Conservation (phyloP, 2,329 filamentous ascomycete species). For the Plectosphaerella cucumerina region DNA sequence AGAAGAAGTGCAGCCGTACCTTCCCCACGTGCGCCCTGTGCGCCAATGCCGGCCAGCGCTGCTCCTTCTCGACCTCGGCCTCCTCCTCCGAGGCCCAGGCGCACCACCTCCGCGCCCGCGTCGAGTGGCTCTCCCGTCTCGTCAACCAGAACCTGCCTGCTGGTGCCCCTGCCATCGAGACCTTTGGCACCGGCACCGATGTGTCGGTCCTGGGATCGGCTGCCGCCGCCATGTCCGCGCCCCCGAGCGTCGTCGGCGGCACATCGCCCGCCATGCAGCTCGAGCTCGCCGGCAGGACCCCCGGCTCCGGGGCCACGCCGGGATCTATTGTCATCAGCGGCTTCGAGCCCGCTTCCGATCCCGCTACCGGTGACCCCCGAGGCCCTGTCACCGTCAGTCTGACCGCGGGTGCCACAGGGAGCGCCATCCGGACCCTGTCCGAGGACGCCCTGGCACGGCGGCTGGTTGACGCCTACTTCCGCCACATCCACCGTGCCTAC, state of each 20-base stretch:
- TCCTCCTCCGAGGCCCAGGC: constrained; percentile 26
- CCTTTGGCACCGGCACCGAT: constrained; percentile 31
- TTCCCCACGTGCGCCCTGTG: constrained; percentile 35
- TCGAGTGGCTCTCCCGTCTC: constrained; percentile 33
- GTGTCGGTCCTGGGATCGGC: constrained; percentile 9
- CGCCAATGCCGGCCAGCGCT: constrained; percentile 31
- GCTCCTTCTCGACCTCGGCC: constrained; percentile 27
- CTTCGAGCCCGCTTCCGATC: constrained; percentile 1
- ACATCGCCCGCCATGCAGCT: not conserved
- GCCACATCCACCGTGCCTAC: constrained; percentile 39
- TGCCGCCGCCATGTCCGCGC: not conserved
- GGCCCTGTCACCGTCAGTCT: constrained; percentile 2
- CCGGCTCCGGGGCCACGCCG: constrained; percentile 6
- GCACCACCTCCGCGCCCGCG: constrained; percentile 31
- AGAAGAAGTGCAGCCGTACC: constrained; percentile 40
- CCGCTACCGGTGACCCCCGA: constrained; percentile 5
- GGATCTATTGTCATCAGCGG: constrained; percentile 4
- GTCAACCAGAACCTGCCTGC: constrained; percentile 27
- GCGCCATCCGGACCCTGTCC: constrained; percentile 9
- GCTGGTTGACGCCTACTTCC: constrained; percentile 40
- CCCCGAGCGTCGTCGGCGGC: not conserved
- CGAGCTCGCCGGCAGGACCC: constrained; percentile 4
- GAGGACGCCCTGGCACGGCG: constrained; percentile 21
- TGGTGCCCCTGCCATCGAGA: constrained; percentile 22
- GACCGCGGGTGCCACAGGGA: not conserved